These are phyloP conservation scores for Corchorus olitorius DNA, from an alignment of 345 rosid genomes.

Conservation along the genomic window DNA sequence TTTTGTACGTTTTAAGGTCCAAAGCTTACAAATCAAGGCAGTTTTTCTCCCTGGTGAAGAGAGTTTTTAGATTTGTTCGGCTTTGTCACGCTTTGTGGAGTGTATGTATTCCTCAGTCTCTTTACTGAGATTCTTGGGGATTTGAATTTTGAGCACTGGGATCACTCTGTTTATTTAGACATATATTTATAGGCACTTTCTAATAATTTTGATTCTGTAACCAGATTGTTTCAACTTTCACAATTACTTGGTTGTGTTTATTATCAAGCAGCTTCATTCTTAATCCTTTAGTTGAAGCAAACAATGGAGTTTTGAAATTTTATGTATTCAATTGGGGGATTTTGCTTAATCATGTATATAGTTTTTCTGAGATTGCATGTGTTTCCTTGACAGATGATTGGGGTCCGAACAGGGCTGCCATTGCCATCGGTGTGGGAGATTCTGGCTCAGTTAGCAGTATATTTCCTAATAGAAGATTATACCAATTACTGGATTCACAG, in stretches of 20 bases:
- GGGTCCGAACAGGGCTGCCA: slow-evolving; percentile 67
- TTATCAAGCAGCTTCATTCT: not conserved
- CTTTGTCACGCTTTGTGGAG: not conserved
- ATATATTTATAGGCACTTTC: not conserved
- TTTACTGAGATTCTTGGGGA: not conserved
- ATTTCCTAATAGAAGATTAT: slow-evolving; percentile 82
- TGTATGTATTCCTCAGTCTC: not conserved
- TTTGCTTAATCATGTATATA: not conserved
- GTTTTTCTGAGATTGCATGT: not conserved
- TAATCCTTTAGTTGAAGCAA: not conserved
- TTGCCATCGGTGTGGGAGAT: slow-evolving; percentile 81
- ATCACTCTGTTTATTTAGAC: not conserved
- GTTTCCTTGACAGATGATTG: slow-evolving; percentile 59
- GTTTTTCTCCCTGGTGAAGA: not conserved
- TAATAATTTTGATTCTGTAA: not conserved
- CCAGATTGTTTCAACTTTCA: not conserved
- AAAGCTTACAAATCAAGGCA: not conserved
- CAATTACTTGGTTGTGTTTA: not conserved
- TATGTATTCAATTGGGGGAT: not conserved
- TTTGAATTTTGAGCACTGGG: not conserved
- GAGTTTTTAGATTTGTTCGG: not conserved
- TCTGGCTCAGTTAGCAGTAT: slow-evolving; percentile 61
- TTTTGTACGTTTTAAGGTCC: no score
- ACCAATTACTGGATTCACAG: slow-evolving; percentile 92
- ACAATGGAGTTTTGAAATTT: not conserved